Evolutionary conservation across 805 yeast genomes (phyloP).

Genomic region (Candida khao-thaluensis): DNA sequence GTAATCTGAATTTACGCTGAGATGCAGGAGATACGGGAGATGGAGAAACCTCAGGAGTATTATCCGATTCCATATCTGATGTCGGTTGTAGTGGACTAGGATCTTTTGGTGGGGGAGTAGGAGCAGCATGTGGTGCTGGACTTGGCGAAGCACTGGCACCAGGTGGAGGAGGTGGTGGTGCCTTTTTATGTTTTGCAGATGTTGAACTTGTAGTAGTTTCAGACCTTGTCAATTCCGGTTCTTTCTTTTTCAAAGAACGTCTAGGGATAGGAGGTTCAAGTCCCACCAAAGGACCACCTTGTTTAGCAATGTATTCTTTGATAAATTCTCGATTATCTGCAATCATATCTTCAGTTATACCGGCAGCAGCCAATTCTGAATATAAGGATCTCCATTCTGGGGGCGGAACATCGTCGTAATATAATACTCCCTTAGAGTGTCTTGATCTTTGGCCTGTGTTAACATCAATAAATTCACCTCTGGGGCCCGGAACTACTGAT

Average conservation of each 20-base stretch:
- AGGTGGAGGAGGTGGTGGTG: slow-evolving; percentile 45
- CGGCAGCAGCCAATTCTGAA: slow-evolving; percentile 68
- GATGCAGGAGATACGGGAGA: slow-evolving; percentile 9
- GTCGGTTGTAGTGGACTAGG: not conserved
- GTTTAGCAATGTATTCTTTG: slow-evolving; percentile 69
- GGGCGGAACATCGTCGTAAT: slow-evolving; percentile 79
- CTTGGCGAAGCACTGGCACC: slow-evolving; percentile 16
- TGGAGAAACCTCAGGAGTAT: slow-evolving; percentile 12
- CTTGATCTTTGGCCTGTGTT: slow-evolving; percentile 55
- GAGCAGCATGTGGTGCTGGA: slow-evolving; percentile 12
- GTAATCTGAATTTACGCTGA: slow-evolving; percentile 33
- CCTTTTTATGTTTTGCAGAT: slow-evolving; percentile 25
- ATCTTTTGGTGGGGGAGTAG: slow-evolving; percentile 15
- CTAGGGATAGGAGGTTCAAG: slow-evolving; percentile 83
- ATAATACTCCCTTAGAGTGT: slow-evolving; percentile 56
- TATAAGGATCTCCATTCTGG: slow-evolving; percentile 81
- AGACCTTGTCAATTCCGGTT: slow-evolving; percentile 13
- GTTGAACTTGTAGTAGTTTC: slow-evolving; percentile 16
- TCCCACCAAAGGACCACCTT: slow-evolving; percentile 80
- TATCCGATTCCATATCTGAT: slow-evolving; percentile 10
- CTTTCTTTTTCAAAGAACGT: slow-evolving; percentile 33
- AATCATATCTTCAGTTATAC: slow-evolving; percentile 85
- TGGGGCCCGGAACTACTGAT: slow-evolving; percentile 51
- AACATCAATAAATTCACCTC: slow-evolving; percentile 57
- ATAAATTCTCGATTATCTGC: slow-evolving; percentile 83